These are phyloP conservation scores for Polytrichum formosum DNA, from an alignment of 225 moss, liverwort and hornwort genomes.

Conservation along the genomic window DNA sequence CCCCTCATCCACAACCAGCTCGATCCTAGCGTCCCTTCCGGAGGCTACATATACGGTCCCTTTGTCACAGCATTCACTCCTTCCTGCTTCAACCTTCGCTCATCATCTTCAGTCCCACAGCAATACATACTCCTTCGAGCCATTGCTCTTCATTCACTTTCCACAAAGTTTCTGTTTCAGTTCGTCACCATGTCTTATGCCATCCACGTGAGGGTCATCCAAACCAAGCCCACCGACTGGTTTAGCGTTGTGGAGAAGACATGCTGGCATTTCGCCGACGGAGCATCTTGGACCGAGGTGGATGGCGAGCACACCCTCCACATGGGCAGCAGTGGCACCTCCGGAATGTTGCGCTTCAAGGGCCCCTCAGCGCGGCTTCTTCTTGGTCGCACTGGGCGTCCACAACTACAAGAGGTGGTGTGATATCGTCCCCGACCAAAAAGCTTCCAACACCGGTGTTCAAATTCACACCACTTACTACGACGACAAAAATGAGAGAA, in stretches of 20 bases:
- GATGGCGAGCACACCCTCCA: conserved; percentile 12
- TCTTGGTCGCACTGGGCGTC: conserved; percentile 13
- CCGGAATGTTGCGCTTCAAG: conserved; percentile 16
- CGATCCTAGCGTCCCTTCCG: too few relatives aligned
- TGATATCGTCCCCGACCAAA: conserved; percentile 6
- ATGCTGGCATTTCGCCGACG: neutral
- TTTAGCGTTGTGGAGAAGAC: conserved; percentile 15
- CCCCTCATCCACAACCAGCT: too few relatives aligned
- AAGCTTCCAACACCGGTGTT: conserved; percentile 1
- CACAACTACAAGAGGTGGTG: conserved; percentile 21
- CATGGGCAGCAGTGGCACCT: conserved; percentile 21
- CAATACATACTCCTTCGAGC: neutral
- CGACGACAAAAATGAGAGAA: neutral
- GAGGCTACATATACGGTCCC: too few relatives aligned
- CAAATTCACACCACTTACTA: conserved; percentile 11
- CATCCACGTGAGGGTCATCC: conserved; percentile 14
- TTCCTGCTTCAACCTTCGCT: too few relatives aligned
- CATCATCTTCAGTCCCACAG: neutral
- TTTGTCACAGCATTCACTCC: too few relatives aligned
- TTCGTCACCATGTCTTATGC: conserved; percentile 8
- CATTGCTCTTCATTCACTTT: neutral
- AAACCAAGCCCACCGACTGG: conserved; percentile 6
- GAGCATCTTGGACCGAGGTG: conserved; percentile 12
- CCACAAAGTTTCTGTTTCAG: neutral
- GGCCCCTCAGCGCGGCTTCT: conserved; percentile 4